phyloP scores from a whole-genome alignment of 2,329 filamentous ascomycete genomes.

The Penicillium sclerotiorum region DNA sequence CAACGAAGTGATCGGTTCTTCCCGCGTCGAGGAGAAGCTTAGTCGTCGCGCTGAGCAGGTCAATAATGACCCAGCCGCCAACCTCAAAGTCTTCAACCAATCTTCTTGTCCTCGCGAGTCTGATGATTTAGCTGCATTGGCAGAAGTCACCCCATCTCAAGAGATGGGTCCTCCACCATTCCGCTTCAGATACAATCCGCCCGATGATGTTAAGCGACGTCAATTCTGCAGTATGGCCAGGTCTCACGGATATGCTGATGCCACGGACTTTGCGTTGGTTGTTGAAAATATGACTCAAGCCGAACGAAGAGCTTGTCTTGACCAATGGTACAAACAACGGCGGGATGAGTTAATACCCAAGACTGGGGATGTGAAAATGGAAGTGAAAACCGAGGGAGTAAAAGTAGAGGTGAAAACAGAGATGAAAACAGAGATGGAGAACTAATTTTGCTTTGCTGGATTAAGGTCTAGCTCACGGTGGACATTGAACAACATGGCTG shows the following conservation, averaged over 20 bases:
- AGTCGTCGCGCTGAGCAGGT: conserved; percentile 70
- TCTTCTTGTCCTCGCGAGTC: conserved; percentile 13
- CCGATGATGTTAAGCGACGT: conserved; percentile 70
- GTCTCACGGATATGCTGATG: conserved; percentile 73
- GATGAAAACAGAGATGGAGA: neutral
- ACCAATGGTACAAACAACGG: conserved; percentile 75
- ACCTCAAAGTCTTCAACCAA: conserved; percentile 39
- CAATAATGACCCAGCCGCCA: conserved; percentile 31
- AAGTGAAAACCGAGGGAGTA: neutral
- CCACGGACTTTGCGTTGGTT: conserved; percentile 82
- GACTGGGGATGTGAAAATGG: neutral
- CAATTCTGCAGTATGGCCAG: conserved; percentile 92
- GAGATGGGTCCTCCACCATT: conserved; percentile 47
- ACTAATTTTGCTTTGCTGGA: neutral
- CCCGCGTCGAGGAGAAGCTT: conserved; percentile 85
- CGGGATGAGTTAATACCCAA: conserved; percentile 50
- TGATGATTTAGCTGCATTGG: neutral
- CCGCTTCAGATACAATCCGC: conserved; percentile 70
- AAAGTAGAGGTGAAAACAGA: conserved; percentile 4
- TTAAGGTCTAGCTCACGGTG: neutral
- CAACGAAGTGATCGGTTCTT: conserved; percentile 88
- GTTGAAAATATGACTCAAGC: conserved; percentile 91
- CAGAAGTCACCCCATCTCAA: neutral
- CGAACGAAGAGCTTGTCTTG: conserved; percentile 74
- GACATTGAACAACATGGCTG: neutral